Percentiles rank a stretch among this genome's conserved stretches.
phyloP scores from a whole-genome alignment of 1,139 yeast genomes.

The Candida freyschussii region DNA sequence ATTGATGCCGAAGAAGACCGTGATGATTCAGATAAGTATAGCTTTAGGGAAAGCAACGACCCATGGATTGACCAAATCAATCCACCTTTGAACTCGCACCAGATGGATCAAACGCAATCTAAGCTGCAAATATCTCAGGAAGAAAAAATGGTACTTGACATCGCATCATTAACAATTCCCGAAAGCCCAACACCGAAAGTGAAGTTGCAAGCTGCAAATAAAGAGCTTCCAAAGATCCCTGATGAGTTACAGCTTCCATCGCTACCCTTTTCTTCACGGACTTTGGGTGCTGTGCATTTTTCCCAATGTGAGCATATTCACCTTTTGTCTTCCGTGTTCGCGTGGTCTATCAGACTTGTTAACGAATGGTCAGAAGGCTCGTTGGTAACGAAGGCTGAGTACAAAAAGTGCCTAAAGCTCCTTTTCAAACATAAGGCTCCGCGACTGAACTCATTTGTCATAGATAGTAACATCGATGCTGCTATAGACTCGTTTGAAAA shows the following conservation, averaged over 20 bases:
- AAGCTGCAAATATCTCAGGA: no score
- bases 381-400: conserved; percentile 44
- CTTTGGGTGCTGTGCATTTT: conserved; percentile 46
- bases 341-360: conserved; percentile 39
- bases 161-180: no score
- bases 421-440: conserved; percentile 48
- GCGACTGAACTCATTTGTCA: conserved; percentile 48
- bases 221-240: conserved; percentile 47
- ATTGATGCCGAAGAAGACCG: conserved; percentile 11
- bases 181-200: background rate
- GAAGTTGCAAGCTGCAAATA: conserved; percentile 14
- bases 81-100: conserved; percentile 1
- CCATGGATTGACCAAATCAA: background rate
- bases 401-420: conserved; percentile 46
- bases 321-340: conserved; percentile 45
- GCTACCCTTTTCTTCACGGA: conserved; percentile 51
- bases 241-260: conserved; percentile 45
- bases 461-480: conserved; percentile 52
- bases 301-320: conserved; percentile 47
- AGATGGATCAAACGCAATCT: background rate
- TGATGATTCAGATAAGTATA: conserved; percentile 5
- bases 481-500: conserved; percentile 43
- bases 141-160: no score
- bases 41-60: conserved; percentile 2
- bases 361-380: conserved; percentile 37